Evolutionary conservation across 768 basidiomycete species (phyloP), one percentile per base, ranked within the genome.

Genomic region (Tubosaeta sp.): DNA sequence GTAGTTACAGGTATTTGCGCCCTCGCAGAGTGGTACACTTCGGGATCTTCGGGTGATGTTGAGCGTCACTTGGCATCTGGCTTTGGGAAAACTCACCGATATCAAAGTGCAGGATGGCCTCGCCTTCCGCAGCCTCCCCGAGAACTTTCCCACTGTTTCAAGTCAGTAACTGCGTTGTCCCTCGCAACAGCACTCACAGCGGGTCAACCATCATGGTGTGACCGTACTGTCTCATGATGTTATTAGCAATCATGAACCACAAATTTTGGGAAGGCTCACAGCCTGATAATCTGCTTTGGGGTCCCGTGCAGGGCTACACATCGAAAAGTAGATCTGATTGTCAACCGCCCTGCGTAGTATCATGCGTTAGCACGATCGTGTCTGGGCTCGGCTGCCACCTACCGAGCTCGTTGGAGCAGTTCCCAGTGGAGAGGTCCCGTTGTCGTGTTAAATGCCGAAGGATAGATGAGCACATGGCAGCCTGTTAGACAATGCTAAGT

Each of bases 351-450:
- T 94, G 60, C 19, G 57, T n/a, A 49, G 10, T 47, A 12, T 10
- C 12, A 29, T 43, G 27, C 8, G 17, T 68, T 37, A 62, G 50
- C 39, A 39, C 16, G n/a, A 22, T 25, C 25, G 46, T 17, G 14
- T 14, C 17, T 19, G 37, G 39, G 7, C 34, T 13, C 14, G 14
- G 33, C 10, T 8, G 16, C 34, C 17, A 41, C 47, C n/a, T 63
- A 88, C 91, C 93, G 76, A 51, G 86, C 85, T 46, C 89, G 80
- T 64, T 91, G 90, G 19, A 99, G 76, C 4, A 99, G 75, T 60
- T 94, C 90, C 97, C 97, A 99, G 68, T 98, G 93, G 43, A 97
- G 72, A 1, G 95, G 95, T 0, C 97, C 97, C 0, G 97, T 98
- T 4, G 94, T 97, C 62, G 83, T 72, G 66, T 97, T 99, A 80